Conservation (phyloP, 176 grass and related monocot species). For the Olyra latifolia region DNA sequence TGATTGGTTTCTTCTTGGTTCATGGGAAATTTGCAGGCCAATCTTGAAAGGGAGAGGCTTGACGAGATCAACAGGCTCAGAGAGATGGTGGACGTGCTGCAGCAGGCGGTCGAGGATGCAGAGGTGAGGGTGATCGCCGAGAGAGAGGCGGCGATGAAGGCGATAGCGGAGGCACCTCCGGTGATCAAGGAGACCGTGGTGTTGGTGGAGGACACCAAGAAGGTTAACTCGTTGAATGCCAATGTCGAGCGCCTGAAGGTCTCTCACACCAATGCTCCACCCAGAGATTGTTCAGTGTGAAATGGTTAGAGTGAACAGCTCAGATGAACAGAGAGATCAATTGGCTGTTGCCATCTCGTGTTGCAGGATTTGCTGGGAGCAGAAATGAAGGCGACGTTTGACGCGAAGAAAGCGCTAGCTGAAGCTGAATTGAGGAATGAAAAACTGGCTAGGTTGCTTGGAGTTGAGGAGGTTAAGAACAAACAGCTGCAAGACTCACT, state of each 20-base stretch:
- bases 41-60: slow-evolving; percentile 32
- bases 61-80: slow-evolving; percentile 47
- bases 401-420: slow-evolving; percentile 31
- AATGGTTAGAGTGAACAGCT: not conserved
- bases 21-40: slow-evolving; percentile 33
- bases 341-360: not conserved
- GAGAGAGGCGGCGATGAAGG: slow-evolving; percentile 45
- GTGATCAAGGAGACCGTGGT: slow-evolving; percentile 49
- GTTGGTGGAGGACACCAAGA: slow-evolving; percentile 43
- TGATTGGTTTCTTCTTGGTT: not conserved
- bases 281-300: slow-evolving; percentile 16
- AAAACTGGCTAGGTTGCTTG: slow-evolving; percentile 42
- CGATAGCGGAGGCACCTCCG: slow-evolving; percentile 35
- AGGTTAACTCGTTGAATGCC: slow-evolving; percentile 17
- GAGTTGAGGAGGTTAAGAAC: slow-evolving; percentile 50
- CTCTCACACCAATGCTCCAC: slow-evolving; percentile 1
- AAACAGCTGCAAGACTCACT: slow-evolving; percentile 47
- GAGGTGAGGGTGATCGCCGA: slow-evolving; percentile 34
- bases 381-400: slow-evolving; percentile 43
- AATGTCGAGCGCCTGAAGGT: slow-evolving; percentile 58
- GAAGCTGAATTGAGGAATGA: slow-evolving; percentile 52
- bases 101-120: slow-evolving; percentile 50
- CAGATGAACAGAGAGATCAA: not conserved
- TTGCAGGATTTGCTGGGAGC: slow-evolving; percentile 50
- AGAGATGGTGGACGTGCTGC: slow-evolving; percentile 59